Percentiles rank a stretch among this genome's conserved stretches.
phyloP scores from a whole-genome alignment of 1,139 yeast genomes.

The Sugiyamaella sp. region DNA sequence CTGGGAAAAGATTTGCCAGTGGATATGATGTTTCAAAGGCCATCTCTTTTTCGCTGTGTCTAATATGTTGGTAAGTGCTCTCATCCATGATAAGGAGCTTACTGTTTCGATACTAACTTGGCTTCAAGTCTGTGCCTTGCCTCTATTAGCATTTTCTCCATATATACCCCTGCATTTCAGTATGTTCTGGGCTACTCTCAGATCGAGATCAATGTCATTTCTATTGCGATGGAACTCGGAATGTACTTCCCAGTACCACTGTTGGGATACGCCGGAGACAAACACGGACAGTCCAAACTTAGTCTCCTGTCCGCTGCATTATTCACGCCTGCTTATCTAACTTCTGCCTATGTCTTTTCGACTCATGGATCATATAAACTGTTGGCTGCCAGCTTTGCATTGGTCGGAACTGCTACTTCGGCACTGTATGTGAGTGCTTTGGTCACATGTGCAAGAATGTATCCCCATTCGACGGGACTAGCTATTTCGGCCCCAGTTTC shows the following conservation, averaged over 20 bases:
- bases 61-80: slow-evolving; percentile 29
- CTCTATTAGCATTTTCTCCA: slow-evolving; percentile 75
- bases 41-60: slow-evolving; percentile 27
- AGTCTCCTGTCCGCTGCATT: slow-evolving; percentile 64
- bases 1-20: neutral
- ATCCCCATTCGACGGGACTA: slow-evolving; percentile 72
- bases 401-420: slow-evolving; percentile 82
- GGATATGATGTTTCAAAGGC: slow-evolving; percentile 13
- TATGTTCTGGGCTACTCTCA: slow-evolving; percentile 60
- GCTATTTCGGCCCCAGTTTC: slow-evolving; percentile 89
- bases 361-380: slow-evolving; percentile 23
- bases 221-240: slow-evolving; percentile 76
- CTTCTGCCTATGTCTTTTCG: slow-evolving; percentile 46
- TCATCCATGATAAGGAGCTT: neutral
- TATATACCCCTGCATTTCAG: slow-evolving; percentile 75
- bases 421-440: slow-evolving; percentile 76
- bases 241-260: slow-evolving; percentile 84
- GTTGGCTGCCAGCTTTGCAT: slow-evolving; percentile 45
- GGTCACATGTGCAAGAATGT: slow-evolving; percentile 81
- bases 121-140: slow-evolving; percentile 66
- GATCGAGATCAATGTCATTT: slow-evolving; percentile 73
- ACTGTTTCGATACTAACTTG: neutral
- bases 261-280: slow-evolving; percentile 81
- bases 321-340: slow-evolving; percentile 72
- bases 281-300: slow-evolving; percentile 78